phyloP scores from a whole-genome alignment of 2,329 filamentous ascomycete genomes.

The Berkeleyomyces rouxiae region DNA sequence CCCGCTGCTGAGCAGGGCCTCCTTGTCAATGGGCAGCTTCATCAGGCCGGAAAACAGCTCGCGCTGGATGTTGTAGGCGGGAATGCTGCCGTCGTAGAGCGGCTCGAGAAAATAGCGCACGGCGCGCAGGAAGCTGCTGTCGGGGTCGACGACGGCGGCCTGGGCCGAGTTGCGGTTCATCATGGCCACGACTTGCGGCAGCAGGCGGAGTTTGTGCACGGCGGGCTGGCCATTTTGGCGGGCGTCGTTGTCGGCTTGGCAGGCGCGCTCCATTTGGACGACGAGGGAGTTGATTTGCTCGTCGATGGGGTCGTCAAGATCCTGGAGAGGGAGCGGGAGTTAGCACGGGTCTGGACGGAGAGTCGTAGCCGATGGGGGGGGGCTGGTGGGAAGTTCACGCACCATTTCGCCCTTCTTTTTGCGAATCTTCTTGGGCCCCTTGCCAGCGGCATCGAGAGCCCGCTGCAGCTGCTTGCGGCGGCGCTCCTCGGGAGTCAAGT shows the following conservation, averaged over 20 bases:
- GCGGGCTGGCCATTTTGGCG: constrained; percentile 67
- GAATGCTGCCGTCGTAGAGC: constrained; percentile 79
- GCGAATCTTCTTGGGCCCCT: constrained; percentile 54
- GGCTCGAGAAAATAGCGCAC: constrained; percentile 97
- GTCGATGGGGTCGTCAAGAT: constrained; percentile 79
- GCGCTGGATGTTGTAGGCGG: constrained; percentile 93
- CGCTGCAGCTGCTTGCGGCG: constrained; percentile 69
- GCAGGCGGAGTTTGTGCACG: constrained; percentile 80
- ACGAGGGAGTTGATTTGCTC: constrained; percentile 80
- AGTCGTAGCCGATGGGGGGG: background rate
- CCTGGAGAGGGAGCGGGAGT: constrained; percentile 30
- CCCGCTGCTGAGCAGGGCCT: constrained; percentile 73
- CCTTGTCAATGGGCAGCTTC: constrained; percentile 77
- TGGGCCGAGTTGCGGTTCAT: constrained; percentile 81
- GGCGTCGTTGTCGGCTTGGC: constrained; percentile 68
- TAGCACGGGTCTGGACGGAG: background rate
- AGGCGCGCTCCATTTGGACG: constrained; percentile 77
- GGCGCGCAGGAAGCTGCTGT: constrained; percentile 85
- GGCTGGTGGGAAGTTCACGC: background rate
- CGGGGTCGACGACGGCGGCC: constrained; percentile 74
- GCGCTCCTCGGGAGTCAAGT: constrained; percentile 69
- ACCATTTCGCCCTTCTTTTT: constrained; percentile 42
- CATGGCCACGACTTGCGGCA: constrained; percentile 75
- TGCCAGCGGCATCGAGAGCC: constrained; percentile 75
- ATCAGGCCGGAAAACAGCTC: constrained; percentile 73